Conservation (phyloP, 129 eudicot genomes). For the Tagetes patula region DNA sequence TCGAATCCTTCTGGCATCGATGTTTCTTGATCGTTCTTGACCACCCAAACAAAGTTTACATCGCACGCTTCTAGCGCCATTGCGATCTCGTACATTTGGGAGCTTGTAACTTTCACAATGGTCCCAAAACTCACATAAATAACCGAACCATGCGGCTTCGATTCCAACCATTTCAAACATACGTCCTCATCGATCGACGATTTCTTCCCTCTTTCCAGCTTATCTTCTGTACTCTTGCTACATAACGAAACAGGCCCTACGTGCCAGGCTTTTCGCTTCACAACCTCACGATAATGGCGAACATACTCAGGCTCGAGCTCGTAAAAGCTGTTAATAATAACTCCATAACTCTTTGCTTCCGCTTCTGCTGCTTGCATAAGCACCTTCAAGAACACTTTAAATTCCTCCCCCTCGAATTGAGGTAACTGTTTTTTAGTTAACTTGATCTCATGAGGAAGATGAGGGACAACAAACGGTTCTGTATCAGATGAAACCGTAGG, state of each 20-base stretch:
- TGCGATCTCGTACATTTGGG: conserved; percentile 62
- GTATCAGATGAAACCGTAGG: conserved; percentile 49
- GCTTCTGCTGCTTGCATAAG: conserved; percentile 30
- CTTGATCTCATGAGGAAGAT: conserved; percentile 57
- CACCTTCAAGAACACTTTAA: conserved; percentile 20
- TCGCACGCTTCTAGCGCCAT: conserved; percentile 51
- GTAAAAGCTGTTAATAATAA: conserved; percentile 52
- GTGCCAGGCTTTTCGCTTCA: conserved; percentile 61
- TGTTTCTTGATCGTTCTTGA: conserved; percentile 30
- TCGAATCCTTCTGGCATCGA: conserved; percentile 50
- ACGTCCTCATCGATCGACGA: conserved; percentile 32
- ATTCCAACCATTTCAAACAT: conserved; percentile 60
- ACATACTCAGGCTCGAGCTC: conserved; percentile 68
- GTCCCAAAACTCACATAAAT: conserved; percentile 64
- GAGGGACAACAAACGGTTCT: conserved; percentile 48
- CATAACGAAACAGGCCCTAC: conserved; percentile 62
- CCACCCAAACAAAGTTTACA: conserved; percentile 60
- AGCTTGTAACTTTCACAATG: conserved; percentile 7
- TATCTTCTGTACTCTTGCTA: conserved; percentile 40
- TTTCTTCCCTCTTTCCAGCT: conserved; percentile 40
- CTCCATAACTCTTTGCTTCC: conserved; percentile 48
- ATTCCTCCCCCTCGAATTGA: not conserved
- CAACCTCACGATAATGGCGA: conserved; percentile 36
- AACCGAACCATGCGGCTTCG: conserved; percentile 49
- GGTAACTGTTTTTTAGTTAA: conserved; percentile 38